Evolutionary conservation across 345 rosid species (phyloP), one percentile per base, ranked within the genome.

Genomic region (Ceriops zippeliana): DNA sequence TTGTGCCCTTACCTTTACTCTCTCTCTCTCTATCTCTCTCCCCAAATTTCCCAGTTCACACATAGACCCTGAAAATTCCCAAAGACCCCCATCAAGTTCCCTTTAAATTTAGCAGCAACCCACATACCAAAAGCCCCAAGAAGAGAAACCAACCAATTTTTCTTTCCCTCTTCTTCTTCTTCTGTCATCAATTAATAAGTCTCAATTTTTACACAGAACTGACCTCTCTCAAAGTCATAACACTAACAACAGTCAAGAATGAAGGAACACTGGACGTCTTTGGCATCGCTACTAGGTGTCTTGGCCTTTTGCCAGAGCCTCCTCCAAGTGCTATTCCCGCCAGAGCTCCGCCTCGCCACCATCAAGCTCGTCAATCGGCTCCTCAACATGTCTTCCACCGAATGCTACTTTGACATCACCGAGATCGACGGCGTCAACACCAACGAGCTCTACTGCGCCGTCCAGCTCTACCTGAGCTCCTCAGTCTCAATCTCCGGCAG

Each of bases 401-500:
- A 84, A 71, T 90, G 93, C 64, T 91, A 89, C 89, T 95, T 86
- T 68, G 99, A 95, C 80, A 91, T 91, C 66, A 91, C 97, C 0
- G 97, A 95, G 75, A 89, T 89, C 63, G 96, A 95, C 74, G 99
- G 97, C 53, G 96, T 95, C 19, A 95, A 95, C 87, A 91, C 99
- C 76, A 91, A 95, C 88, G 96, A 95, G 62, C 99, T 95, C 73
- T 95, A 95, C 84, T 83, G 84, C 93, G 99, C 99, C n/a, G 96
- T 89, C 71, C 99, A 95, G 83, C 93, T 95, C 38, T 95, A 95
- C 82, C 74, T 95, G 0, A 86, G 96, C 85, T 85, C 91, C 47
- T 86, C 86, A 24, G 85, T 85, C 28, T 89, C 95, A 49, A 70
- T 84, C 80, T 76, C 88, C 64, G 92, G 91, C 3, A 87, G 83